phyloP scores from a whole-genome alignment of 306 rosid genomes.

The Cucumis cinereus region DNA sequence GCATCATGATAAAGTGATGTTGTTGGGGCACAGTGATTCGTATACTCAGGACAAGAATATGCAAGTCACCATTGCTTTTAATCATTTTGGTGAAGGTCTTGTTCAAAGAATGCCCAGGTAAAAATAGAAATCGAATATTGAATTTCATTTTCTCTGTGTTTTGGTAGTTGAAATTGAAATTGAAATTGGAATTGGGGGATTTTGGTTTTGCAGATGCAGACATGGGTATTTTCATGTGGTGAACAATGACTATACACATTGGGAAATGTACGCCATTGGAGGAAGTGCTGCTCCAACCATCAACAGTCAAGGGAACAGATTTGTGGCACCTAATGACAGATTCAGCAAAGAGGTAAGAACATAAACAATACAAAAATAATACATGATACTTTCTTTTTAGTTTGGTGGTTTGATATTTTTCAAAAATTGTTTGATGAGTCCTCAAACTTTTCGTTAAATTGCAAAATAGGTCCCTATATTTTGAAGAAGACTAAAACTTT shows the following conservation, averaged over 20 bases:
- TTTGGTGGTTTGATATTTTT: no score
- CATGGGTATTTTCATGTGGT: slow-evolving; percentile 98
- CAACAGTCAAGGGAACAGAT: slow-evolving; percentile 94
- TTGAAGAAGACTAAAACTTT: neutral
- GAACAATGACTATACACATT: slow-evolving; percentile 97
- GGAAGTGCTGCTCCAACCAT: slow-evolving; percentile 93
- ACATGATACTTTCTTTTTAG: no score
- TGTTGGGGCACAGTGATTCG: slow-evolving; percentile 79
- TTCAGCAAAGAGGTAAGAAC: slow-evolving; percentile 76
- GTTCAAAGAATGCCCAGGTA: slow-evolving; percentile 99
- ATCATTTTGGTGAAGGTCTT: slow-evolving; percentile 94
- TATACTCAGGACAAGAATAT: slow-evolving; percentile 77
- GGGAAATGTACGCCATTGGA: slow-evolving; percentile 99
- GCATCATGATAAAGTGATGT: slow-evolving; percentile 92
- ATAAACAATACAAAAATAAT: no score
- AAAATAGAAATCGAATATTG: neutral
- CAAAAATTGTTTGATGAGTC: no score
- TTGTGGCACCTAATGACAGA: slow-evolving; percentile 59
- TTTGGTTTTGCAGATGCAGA: slow-evolving; percentile 50
- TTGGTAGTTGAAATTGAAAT: neutral
- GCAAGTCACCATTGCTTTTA: slow-evolving; percentile 93
- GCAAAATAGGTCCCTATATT: neutral
- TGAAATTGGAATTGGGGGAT: neutral
- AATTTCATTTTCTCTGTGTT: neutral
- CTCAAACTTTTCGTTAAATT: no score